Evolutionary conservation across 805 yeast genomes (phyloP), one percentile per base, ranked within the genome.

Genomic region (Candida xiaguanensis): DNA sequence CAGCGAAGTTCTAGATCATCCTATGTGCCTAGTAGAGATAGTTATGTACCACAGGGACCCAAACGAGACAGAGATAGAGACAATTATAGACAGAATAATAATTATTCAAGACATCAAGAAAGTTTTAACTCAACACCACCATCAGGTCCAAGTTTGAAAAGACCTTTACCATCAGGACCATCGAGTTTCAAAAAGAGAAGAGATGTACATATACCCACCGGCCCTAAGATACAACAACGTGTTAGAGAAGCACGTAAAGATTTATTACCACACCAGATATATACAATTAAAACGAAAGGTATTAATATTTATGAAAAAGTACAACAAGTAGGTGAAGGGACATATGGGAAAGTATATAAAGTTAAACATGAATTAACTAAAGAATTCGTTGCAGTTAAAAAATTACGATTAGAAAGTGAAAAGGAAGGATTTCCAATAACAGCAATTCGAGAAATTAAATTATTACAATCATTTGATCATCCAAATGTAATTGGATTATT

Each of bases 301-400:
- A 49, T 59, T 1, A 71, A 72, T 9, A 56, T 75, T 2, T 88
- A 84, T 58, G 82, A 82, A 47, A 69, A 90, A 39, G 77, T 86
- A 1, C 73, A 77, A 29, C 98, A 93, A 56, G 98, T 93, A 4
- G 99, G 99, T n/a, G 98, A 93, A 62, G 99, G 99, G 8, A 93
- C 98, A 0, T 93, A 93, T 59, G 99, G 99, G 14, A 89, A 87
- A 57, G 99, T 93, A 15, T 89, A 85, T 65, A 88, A 89, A 55
- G 96, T 96, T 0, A 70, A 68, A 35, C 89, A 93, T 56, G 63
- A 64, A 12, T 65, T 77, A 4, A 86, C 96, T 0, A 72, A 77
- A 2, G 79, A 76, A 42, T 65, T 74, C 47, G 93, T 89, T n/a
- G 99, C 99, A 1, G 67, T 93, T 53, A 93, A 93, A 57, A 75